Percentiles rank a stretch among this genome's conserved stretches.
Conservation (phyloP, 441 rosid genomes). For the Erysimum cheiri region DNA sequence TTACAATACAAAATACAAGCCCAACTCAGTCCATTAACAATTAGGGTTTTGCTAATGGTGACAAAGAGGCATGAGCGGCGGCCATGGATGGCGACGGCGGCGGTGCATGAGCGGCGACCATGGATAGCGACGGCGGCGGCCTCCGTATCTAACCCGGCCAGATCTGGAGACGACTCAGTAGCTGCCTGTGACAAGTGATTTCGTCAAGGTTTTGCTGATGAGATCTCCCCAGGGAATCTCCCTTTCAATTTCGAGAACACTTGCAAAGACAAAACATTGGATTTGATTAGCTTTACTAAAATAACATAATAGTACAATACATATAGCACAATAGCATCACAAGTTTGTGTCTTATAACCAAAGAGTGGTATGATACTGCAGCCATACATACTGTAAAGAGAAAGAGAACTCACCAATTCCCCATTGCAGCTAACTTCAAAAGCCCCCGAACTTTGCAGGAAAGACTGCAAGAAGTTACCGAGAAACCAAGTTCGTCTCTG, state of each 20-base stretch:
- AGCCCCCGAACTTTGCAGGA: slow-evolving; percentile 92
- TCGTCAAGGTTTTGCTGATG: slow-evolving; percentile 56
- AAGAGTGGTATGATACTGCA: neutral
- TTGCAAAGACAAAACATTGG: slow-evolving; percentile 41
- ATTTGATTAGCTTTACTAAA: slow-evolving; percentile 4
- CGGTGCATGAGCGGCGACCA: no score
- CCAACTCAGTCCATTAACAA: no score
- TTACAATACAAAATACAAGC: no score
- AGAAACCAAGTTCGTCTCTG: slow-evolving; percentile 95
- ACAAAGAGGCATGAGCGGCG: no score
- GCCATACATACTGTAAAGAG: neutral
- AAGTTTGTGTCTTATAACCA: neutral
- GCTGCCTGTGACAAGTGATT: slow-evolving; percentile 43
- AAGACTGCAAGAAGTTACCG: slow-evolving; percentile 85
- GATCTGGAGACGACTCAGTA: slow-evolving; percentile 27
- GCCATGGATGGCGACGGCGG: no score
- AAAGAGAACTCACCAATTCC: slow-evolving; percentile 60
- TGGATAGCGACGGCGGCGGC: no score
- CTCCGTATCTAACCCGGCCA: no score
- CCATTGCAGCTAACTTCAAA: slow-evolving; percentile 85
- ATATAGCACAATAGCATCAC: slow-evolving; percentile 21
- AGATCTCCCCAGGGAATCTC: slow-evolving; percentile 90
- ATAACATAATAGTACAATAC: neutral
- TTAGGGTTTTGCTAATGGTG: no score
- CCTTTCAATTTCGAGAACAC: slow-evolving; percentile 84